A percentile compares a stretch with the other conserved stretches of the same genome.
These are phyloP conservation scores for Hymenochaete sp. DNA, from an alignment of 1,284 basidiomycete species.

Conservation along the genomic window DNA sequence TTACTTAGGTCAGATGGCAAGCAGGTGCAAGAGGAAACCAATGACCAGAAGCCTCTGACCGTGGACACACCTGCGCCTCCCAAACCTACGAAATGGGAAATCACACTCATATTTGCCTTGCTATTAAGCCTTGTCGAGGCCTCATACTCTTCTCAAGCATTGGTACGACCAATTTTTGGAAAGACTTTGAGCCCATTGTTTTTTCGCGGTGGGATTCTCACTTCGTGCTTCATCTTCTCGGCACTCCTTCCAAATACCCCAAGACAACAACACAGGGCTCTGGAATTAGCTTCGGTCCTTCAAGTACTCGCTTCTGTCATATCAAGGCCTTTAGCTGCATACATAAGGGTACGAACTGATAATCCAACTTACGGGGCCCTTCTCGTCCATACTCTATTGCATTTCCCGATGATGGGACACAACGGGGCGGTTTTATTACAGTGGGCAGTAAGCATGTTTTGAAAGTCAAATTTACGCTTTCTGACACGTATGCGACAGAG, in stretches of 20 bases:
- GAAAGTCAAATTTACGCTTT: background rate
- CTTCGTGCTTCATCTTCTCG: conserved; percentile 6
- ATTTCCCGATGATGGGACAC: conserved; percentile 6
- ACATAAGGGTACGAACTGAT: background rate
- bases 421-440: conserved; percentile 13
- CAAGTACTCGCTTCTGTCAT: conserved; percentile 1
- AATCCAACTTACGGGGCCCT: conserved; percentile 6
- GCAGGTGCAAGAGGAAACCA: no score
- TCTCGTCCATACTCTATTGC: conserved; percentile 5
- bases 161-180: conserved; percentile 8
- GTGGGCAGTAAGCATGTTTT: conserved; percentile 5
- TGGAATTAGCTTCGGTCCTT: conserved; percentile 2
- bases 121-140: no score
- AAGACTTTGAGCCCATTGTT: conserved; percentile 10
- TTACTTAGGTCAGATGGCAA: no score
- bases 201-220: conserved; percentile 6
- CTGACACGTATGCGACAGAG: background rate
- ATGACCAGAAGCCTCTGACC: no score
- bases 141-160: no score
- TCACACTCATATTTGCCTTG: no score
- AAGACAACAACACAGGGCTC: conserved; percentile 1
- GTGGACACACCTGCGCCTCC: no score
- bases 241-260: background rate
- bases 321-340: conserved; percentile 1
- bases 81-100: no score